Evolutionary conservation across 208 protist species (phyloP), one percentile per base, ranked within the genome.

Genomic region (Ichthyophonus hoferi): DNA sequence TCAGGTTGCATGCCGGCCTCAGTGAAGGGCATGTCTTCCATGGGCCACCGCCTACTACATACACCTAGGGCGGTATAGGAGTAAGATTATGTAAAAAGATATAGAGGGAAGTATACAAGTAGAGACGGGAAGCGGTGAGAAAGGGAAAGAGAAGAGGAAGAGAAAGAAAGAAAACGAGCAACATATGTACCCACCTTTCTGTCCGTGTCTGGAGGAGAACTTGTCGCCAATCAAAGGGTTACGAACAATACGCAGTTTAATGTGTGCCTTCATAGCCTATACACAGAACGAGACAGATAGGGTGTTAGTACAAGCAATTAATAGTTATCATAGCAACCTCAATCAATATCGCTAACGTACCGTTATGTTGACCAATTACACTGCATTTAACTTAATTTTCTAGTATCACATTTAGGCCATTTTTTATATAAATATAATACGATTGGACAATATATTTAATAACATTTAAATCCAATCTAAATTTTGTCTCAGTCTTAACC

Each of bases 131-230:
- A 58, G 35, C 2, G 40, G 82, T 39, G 35, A 58, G 82, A 33
- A n/a, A 33, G 34, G 31, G 35, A 37, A 33, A 58, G 42, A 58
- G 35, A 58, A 33, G 31, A 33, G 35, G 41, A 58, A 24, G 31
- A 37, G 82, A 33, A 33, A 58, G 35, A 2, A 35, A 42, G 12
- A 67, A 38, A 42, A 40, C 24, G 24, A 82, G 3, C 58, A 96
- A 96, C 77, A 99, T 92, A 77, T 97, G n/a, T n/a, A n/a, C n/a
- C n/a, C 97, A 90, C 98, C 98, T 94, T 99, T 99, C 93, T 99
- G 99, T 31, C 98, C 99, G 94, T 99, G 98, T 39, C 99, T 93
- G 0, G 96, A 98, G 0, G 98, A 97, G 92, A 99, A 99, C 94
- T 99, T 99, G 95, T 99, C 99, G 33, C 99, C 99, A 42, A 94